phyloP scores from a whole-genome alignment of 2,329 filamentous ascomycete genomes.

The Harringtonia aguacate region DNA sequence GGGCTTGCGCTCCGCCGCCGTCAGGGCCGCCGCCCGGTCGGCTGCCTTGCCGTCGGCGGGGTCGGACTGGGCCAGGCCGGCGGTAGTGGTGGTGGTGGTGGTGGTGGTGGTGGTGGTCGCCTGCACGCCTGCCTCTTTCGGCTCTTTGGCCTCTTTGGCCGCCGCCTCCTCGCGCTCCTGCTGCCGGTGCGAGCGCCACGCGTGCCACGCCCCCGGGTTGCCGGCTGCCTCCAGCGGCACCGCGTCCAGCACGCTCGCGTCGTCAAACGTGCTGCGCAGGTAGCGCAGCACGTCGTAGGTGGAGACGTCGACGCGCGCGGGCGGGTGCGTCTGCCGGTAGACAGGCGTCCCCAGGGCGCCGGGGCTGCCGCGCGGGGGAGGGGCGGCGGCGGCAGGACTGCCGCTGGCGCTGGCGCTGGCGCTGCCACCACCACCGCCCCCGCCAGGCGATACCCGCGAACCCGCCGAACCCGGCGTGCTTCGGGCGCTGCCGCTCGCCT shows the following conservation, averaged over 20 bases:
- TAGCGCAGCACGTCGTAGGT: slow-evolving; percentile 67
- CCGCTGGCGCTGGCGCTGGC: background rate
- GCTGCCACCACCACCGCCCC: background rate
- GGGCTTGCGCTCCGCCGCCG: slow-evolving; percentile 37
- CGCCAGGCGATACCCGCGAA: background rate
- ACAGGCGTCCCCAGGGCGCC: slow-evolving; percentile 17
- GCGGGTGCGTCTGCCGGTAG: slow-evolving; percentile 29
- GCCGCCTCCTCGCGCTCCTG: slow-evolving; percentile 23
- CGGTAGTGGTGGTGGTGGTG: no score
- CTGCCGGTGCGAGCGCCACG: slow-evolving; percentile 67
- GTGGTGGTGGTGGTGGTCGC: no score
- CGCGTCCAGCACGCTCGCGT: slow-evolving; percentile 64
- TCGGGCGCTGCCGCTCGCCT: background rate
- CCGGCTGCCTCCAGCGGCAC: slow-evolving; percentile 74
- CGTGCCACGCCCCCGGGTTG: slow-evolving; percentile 88
- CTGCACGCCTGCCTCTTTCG: background rate
- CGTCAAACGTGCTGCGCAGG: slow-evolving; percentile 71
- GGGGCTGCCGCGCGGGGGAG: slow-evolving; percentile 4
- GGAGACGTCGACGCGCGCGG: slow-evolving; percentile 29
- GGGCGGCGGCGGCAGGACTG: slow-evolving; percentile 12
- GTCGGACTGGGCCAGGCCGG: background rate
- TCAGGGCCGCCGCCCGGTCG: background rate
- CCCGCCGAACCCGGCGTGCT: background rate
- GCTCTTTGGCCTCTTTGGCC: slow-evolving; percentile 3
- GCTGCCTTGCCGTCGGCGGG: slow-evolving; percentile 2